Base-by-base conservation (phyloP, 78 protist genomes). In the Tieghemostelium lacteum region DNA sequence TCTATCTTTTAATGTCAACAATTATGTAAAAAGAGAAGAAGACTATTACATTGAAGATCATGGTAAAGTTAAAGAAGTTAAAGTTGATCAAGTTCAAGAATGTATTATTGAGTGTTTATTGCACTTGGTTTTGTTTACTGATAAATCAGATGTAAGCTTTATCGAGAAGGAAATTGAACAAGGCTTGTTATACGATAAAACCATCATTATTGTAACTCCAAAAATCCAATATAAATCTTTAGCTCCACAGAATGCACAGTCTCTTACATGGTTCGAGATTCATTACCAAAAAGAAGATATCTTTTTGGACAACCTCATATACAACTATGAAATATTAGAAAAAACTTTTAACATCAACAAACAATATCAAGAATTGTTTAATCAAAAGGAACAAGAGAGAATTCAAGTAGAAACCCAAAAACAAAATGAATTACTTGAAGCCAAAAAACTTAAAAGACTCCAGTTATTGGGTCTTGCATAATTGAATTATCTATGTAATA, bases 301-400 rank as follows among this genome's bases (percentile, higher is more conserved):
- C 29, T 16, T 83, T 16, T 39, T 69, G n/a, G 91, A 69, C 29
- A 66, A 83, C 20, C 66, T 83, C 2, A 10, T 62, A 20, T 67
- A 22, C 19, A 33, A 31, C 17, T 83, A 83, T 83, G 91, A 83
- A 45, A 26, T 83, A 16, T 7, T 69, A 16, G 76, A 83, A 34
- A 83, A 60, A 69, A 83, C 69, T 17, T 31, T 22, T 31, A 62
- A 3, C 31, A 62, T 7, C n/a, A 29, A 6, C 16, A n/a, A 4
- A n/a, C 16, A 14, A 57, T 19, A n/a, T 57, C 63, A 57, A 57
- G 17, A 57, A 57, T 19, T 57, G 6, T 45, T n/a, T n/a, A n/a
- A n/a, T n/a, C n/a, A n/a, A n/a, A n/a, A n/a, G n/a, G n/a, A n/a
- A n/a, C 52, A 45, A 45, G n/a, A 45, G 10, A 6, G 10, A 45